Base-by-base conservation (phyloP, 106 monocot genomes). In the Ottelia alismoides region DNA sequence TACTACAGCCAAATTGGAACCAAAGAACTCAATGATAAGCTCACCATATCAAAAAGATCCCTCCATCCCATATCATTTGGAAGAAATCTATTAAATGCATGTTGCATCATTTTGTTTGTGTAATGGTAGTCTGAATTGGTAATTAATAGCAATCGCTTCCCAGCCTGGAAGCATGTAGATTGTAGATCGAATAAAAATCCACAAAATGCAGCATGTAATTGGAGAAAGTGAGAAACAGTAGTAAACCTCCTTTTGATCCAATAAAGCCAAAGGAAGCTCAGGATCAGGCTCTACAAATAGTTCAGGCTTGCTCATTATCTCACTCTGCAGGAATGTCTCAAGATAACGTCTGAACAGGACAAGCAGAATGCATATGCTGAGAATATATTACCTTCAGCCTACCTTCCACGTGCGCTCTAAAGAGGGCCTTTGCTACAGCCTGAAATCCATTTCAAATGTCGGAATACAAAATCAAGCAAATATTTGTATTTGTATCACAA, bases 91-190 rank as follows among this genome's bases (percentile, higher is more conserved):
- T 94, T 74, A 68, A 94, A 88, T 3, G 94, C 81, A 84, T 94
- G 81, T 27, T 88, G 70, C 94, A 94, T 94, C 94, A 94, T 94
- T 72, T 88, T 88, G 58, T 88, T 94, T 46, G 94, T 84, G 40
- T 94, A 94, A 62, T 88, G 94, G 72, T 81, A 94, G 58, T 94
- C 94, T 40, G 94, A 94, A 52, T 94, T 94, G 20, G 94, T 94
- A 60, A 94, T 94, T 20, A 94, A 44, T 49, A 94, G 56, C 61
- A 94, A 63, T 28, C 53, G 47, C 55, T 88, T 94, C 28, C 94
- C 94, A 68, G 94, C 94, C 94, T 94, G 32, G 72, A 19, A 77
- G 35, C 17, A 32, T 32, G 18, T 45, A n/a, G n/a, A n/a, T n/a
- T n/a, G n/a, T n/a, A n/a, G 3, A 35, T 2, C 20, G 17, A 28